Conservation (phyloP, 2,329 filamentous ascomycete genomes). For the Myriosclerotinia curreyana region DNA sequence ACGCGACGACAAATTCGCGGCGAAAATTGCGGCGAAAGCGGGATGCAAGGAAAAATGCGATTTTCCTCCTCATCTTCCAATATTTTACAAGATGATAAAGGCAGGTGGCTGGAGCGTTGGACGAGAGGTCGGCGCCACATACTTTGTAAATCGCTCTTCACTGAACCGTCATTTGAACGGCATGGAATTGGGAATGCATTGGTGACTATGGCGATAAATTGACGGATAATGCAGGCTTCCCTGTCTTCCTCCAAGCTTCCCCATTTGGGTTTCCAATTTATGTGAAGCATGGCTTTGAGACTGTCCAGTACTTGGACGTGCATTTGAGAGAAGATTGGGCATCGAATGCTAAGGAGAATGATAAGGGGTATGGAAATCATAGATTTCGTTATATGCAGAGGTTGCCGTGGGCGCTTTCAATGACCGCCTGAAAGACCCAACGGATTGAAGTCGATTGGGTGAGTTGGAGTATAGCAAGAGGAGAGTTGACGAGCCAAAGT, state of each 20-base stretch:
- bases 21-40: background rate
- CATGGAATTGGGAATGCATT: conserved; percentile 5
- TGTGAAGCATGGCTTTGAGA: conserved; percentile 17
- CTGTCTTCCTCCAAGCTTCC: conserved; percentile 12
- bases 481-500: no score
- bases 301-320: conserved; percentile 16
- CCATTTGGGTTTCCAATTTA: conserved; percentile 18
- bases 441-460: no score
- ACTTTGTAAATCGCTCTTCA: conserved; percentile 7
- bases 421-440: no score
- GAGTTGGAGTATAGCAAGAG: background rate
- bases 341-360: conserved; percentile 1
- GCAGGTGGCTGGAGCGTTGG: background rate
- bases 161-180: background rate
- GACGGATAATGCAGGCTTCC: background rate
- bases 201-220: background rate
- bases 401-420: no score
- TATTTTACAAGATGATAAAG: conserved; percentile 7
- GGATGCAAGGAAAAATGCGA: conserved; percentile 2
- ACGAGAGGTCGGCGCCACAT: conserved; percentile 2
- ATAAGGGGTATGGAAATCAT: conserved; percentile 17
- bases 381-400: conserved; percentile 1
- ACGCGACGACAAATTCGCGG: background rate
- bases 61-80: background rate
- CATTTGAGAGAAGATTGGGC: conserved; percentile 20